Conservation (phyloP, 352 stramenopile genomes). For the Phytopythium aichiense region DNA sequence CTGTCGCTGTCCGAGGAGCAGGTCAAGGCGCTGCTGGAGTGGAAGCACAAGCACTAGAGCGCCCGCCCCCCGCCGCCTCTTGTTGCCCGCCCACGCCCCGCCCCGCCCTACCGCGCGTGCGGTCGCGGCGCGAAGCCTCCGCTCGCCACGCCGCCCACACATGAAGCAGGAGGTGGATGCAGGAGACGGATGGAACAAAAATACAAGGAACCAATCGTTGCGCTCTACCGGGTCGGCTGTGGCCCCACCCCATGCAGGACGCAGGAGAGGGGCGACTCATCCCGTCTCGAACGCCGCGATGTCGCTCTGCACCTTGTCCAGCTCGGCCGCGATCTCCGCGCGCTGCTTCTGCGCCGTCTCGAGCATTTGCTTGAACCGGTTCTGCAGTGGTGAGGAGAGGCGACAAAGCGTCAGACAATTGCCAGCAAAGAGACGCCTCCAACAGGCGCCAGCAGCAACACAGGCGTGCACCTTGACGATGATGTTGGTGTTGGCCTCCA, state of each 20-base stretch:
- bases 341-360: conserved; percentile 58
- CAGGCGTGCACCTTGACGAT: conserved; percentile 60
- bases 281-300: conserved; percentile 40
- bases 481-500: conserved; percentile 76
- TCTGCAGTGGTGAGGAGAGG: conserved; percentile 27
- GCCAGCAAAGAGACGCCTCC: too few species aligned
- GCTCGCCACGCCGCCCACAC: background rate
- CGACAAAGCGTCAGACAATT: conserved; percentile 1
- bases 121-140: background rate
- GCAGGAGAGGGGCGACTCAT: conserved; percentile 8
- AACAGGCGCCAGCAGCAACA: background rate
- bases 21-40: conserved; percentile 81
- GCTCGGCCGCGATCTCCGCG: conserved; percentile 37
- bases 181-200: conserved; percentile 2
- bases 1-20: conserved; percentile 65
- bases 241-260: background rate
- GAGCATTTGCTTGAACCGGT: conserved; percentile 80
- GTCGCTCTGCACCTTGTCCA: conserved; percentile 52
- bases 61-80: background rate
- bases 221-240: background rate
- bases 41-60: conserved; percentile 84
- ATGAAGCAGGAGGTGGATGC: conserved; percentile 3
- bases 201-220: conserved; percentile 5
- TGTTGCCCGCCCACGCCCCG: background rate
- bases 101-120: background rate